Percentiles rank a stretch among this genome's conserved stretches.
These are phyloP conservation scores for Adansonia madagascariensis DNA, from an alignment of 441 rosid genomes.

Conservation along the genomic window DNA sequence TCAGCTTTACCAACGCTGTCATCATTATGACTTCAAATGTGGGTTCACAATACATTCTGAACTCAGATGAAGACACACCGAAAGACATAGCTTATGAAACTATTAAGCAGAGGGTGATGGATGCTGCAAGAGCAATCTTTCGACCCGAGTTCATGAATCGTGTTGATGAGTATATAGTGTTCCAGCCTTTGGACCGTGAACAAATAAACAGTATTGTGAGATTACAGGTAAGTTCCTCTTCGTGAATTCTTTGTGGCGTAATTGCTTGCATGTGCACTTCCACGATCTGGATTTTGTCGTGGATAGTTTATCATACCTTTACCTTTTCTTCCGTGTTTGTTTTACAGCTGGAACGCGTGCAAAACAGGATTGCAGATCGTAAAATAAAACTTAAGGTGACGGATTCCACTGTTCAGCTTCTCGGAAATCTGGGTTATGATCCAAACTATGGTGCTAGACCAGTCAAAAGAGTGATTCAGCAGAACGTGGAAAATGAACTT, in stretches of 20 bases:
- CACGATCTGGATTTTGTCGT: background rate
- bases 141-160: constrained; percentile 98
- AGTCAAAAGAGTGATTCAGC: constrained; percentile 95
- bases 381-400: constrained; percentile 76
- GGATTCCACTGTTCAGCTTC: constrained; percentile 76
- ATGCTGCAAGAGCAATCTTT: constrained; percentile 90
- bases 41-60: constrained; percentile 86
- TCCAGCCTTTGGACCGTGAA: constrained; percentile 87
- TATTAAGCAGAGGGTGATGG: constrained; percentile 84
- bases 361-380: constrained; percentile 81
- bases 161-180: constrained; percentile 94
- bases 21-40: constrained; percentile 98
- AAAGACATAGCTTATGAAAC: constrained; percentile 72
- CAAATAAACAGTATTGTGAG: constrained; percentile 85
- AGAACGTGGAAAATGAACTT: constrained; percentile 86
- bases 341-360: constrained; percentile 87
- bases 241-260: background rate
- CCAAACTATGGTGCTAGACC: constrained; percentile 99
- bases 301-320: no score
- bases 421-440: constrained; percentile 89
- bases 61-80: constrained; percentile 58
- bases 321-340: constrained; percentile 29
- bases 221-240: constrained; percentile 70
- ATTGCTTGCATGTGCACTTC: background rate
- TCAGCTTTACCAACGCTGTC: constrained; percentile 90